Conservation (phyloP, 768 basidiomycete genomes). For the Mrakia hoshinonis region DNA sequence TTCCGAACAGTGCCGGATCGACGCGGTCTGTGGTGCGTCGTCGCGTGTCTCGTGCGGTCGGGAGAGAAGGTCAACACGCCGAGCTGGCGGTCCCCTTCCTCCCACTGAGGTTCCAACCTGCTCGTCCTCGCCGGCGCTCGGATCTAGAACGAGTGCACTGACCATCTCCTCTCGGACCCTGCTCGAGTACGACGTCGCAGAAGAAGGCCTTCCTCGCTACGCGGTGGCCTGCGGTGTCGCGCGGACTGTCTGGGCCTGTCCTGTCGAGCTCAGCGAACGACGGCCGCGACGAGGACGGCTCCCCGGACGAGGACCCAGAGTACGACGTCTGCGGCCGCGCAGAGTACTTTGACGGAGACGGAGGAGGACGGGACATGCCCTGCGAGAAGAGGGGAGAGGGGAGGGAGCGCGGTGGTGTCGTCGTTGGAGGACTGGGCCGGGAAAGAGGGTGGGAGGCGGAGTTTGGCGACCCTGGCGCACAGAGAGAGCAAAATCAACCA, state of each 20-base stretch:
- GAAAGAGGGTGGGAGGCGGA: no score
- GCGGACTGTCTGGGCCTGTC: background rate
- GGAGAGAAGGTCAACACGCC: no score
- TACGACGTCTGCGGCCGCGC: background rate
- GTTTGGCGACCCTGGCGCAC: no score
- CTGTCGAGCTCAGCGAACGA: background rate
- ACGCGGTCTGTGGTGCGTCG: no score
- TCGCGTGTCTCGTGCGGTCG: no score
- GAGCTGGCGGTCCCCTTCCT: background rate
- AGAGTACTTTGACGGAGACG: background rate
- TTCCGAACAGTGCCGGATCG: no score
- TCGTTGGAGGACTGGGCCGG: no score
- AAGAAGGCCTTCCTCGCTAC: background rate
- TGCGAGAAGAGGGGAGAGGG: no score
- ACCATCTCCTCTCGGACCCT: background rate
- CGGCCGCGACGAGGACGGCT: background rate
- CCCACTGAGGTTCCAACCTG: background rate
- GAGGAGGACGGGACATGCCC: slow-evolving; percentile 3
- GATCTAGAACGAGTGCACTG: background rate
- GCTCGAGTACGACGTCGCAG: background rate
- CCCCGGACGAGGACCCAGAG: background rate
- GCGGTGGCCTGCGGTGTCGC: background rate
- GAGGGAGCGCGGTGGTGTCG: no score
- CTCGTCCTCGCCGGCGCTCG: background rate
- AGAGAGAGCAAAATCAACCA: no score